Conservation (phyloP, 805 yeast species). For the Zygosaccharomyces rouxii region DNA sequence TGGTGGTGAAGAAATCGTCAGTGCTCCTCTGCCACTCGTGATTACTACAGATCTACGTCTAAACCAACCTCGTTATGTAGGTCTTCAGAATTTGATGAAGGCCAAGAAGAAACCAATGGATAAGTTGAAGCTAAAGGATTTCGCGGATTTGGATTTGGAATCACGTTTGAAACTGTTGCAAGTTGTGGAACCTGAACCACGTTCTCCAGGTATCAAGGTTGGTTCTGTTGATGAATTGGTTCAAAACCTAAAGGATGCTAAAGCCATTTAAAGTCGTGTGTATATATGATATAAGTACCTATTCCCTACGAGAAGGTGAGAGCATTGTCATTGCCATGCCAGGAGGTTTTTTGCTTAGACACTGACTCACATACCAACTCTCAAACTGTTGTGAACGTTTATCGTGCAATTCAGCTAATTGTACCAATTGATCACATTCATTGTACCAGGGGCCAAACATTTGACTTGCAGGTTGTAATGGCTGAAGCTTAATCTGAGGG, state of each 20-base stretch:
- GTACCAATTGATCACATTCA: slow-evolving; percentile 20
- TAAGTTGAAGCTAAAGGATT: slow-evolving; percentile 54
- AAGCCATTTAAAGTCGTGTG: slow-evolving; percentile 49
- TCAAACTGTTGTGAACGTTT: slow-evolving; percentile 17
- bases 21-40: slow-evolving; percentile 74
- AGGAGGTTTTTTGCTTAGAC: slow-evolving; percentile 29
- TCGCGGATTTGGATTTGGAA: slow-evolving; percentile 55
- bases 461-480: slow-evolving; percentile 19
- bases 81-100: slow-evolving; percentile 95
- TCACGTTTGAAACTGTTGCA: slow-evolving; percentile 63
- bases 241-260: slow-evolving; percentile 67
- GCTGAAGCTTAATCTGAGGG: slow-evolving; percentile 18
- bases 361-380: slow-evolving; percentile 24
- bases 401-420: slow-evolving; percentile 16
- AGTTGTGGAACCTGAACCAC: slow-evolving; percentile 80
- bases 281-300: not conserved
- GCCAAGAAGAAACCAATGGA: slow-evolving; percentile 95
- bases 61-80: slow-evolving; percentile 93
- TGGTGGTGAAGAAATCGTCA: slow-evolving; percentile 85
- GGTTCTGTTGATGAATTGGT: slow-evolving; percentile 77
- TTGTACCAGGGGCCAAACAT: slow-evolving; percentile 30
- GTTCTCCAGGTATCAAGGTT: slow-evolving; percentile 80
- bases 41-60: slow-evolving; percentile 91
- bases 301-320: slow-evolving; percentile 20
- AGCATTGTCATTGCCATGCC: slow-evolving; percentile 24